Base-by-base conservation (phyloP, 495 filamentous ascomycete genomes). In the Penicillium waksmanii region DNA sequence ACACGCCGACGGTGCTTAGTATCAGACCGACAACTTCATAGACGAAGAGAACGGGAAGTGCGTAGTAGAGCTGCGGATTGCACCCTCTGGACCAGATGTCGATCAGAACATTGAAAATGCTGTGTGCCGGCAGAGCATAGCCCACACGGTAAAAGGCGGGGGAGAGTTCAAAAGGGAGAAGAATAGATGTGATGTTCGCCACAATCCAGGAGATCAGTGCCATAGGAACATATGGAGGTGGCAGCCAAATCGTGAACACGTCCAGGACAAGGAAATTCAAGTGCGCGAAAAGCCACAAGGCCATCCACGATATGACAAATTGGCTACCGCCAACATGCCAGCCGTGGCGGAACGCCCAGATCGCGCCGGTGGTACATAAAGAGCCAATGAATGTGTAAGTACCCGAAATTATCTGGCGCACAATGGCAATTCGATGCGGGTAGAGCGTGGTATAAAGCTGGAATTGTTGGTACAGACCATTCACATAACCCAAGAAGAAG, bases 211-310 rank as follows among this genome's bases (percentile, higher is more conserved):
- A 61, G 12, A 85, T 73, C 13, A 84, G 58, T 0, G 69, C 65
- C 73, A 82, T 77, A 7, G 82, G 78, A 0, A 83, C 64, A 55
- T 65, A 80, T 0, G 66, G 67, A 18, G 62, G 60, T 1, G 80
- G 73, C 1, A 82, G 18, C 75, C 75, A 81, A 46, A 77, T 66
- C 2, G 77, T 78, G 51, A 82, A 72, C 10, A 77, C 65, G 48
- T 85, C 81, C 0, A 85, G 68, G 10, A 66, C 61, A 33, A 80
- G 67, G 61, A 82, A 85, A 60, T 83, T 82, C 23, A 75, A 47
- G 59, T 84, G 80, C 2, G 72, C 75, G 40, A 81, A 81, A 7
- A 85, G 77, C 82, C 82, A 85, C 2, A 84, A 49, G 0, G 61
- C 51, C 46, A 77, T 58, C 82, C 82, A 85, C 6, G 68, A 75